Evolutionary conservation across 108 stramenopile species (phyloP).

Genomic region (Cyclostephanos invisitatus): DNA sequence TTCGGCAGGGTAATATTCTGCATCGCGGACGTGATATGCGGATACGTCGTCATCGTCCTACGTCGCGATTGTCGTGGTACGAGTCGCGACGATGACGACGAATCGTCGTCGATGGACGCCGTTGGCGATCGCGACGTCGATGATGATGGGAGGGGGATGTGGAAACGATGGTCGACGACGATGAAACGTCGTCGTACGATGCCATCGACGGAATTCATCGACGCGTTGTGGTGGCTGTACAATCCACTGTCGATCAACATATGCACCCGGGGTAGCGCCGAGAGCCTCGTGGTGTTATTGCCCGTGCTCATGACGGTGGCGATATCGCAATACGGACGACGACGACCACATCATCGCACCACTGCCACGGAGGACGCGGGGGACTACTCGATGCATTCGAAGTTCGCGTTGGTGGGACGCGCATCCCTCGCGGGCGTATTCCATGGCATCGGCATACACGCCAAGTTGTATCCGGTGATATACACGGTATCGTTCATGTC

Average conservation of each 20-base stretch:
- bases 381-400: not conserved
- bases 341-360: not conserved
- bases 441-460: constrained; percentile 85
- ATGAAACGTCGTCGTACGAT: too few species aligned
- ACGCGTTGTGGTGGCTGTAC: constrained; percentile 82
- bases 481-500: constrained; percentile 82
- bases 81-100: too few species aligned
- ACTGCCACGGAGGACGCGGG: not conserved
- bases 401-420: constrained; percentile 12
- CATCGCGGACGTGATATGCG: constrained; percentile 83
- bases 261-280: constrained; percentile 91
- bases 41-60: constrained; percentile 61
- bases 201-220: constrained; percentile 37
- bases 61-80: not conserved
- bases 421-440: constrained; percentile 68
- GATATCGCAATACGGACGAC: constrained; percentile 31
- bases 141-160: too few species aligned
- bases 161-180: too few species aligned
- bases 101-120: too few species aligned
- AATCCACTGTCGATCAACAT: constrained; percentile 94
- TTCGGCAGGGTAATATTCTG: constrained; percentile 76
- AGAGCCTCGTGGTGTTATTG: constrained; percentile 81
- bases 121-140: too few species aligned
- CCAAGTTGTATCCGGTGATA: constrained; percentile 87
- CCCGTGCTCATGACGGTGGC: constrained; percentile 80